Conservation (phyloP, 208 protist species). For the Crithidia brevicula region DNA sequence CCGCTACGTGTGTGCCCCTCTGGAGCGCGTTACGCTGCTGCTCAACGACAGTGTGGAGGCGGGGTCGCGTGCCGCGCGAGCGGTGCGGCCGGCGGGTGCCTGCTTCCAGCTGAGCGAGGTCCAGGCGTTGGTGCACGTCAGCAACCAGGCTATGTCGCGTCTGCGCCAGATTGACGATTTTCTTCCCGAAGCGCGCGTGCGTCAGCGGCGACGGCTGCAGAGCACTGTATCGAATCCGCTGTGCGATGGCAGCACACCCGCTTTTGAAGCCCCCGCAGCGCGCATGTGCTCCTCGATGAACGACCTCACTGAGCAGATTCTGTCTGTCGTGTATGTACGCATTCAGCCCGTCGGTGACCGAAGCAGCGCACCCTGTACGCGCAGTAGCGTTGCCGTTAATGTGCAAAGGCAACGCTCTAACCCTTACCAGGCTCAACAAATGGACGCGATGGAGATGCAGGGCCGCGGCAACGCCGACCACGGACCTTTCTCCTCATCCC, state of each 20-base stretch:
- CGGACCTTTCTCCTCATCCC: conserved; percentile 13
- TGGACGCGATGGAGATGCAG: no score
- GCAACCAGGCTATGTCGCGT: conserved; percentile 18
- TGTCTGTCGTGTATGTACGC: neutral
- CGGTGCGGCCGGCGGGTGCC: neutral
- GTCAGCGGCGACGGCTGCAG: neutral
- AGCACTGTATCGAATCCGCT: neutral
- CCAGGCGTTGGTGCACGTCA: neutral
- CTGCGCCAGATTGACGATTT: conserved; percentile 29
- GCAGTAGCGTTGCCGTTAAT: no score
- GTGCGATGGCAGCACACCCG: neutral
- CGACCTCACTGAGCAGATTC: neutral
- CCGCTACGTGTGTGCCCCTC: conserved; percentile 1
- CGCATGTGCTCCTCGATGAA: neutral
- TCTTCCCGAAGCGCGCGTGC: conserved; percentile 1
- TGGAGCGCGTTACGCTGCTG: neutral
- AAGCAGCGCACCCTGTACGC: no score
- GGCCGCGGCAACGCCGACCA: conserved; percentile 8
- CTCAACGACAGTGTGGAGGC: neutral
- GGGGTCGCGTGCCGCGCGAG: neutral
- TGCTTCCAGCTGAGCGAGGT: conserved; percentile 13
- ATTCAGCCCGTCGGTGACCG: neutral
- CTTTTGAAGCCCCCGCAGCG: no score
- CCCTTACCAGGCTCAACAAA: no score
- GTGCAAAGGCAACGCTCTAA: no score